A percentile compares a stretch with the other conserved stretches of the same genome.
Evolutionary conservation across 495 filamentous ascomycete genomes (phyloP).

Genomic region (Diplogelasinospora grovesii): DNA sequence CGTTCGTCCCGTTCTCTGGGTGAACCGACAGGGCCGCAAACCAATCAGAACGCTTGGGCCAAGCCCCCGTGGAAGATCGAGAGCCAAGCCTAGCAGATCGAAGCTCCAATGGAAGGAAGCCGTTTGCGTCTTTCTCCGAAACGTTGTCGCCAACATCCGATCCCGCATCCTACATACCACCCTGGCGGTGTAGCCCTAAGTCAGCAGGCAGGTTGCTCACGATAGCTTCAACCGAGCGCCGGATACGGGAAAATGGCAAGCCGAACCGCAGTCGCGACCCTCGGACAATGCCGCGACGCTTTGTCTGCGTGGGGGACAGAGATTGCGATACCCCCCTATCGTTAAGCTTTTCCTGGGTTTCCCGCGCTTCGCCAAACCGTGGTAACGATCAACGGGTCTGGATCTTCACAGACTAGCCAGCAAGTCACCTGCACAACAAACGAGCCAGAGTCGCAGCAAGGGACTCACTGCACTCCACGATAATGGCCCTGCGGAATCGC

Average conservation of each 20-base stretch:
- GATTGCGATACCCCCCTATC: neutral
- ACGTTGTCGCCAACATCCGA: slow-evolving; percentile 8
- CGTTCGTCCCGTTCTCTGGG: slow-evolving; percentile 10
- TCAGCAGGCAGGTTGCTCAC: too few relatives aligned
- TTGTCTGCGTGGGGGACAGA: slow-evolving; percentile 16
- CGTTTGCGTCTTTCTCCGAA: neutral
- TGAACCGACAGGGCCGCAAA: neutral
- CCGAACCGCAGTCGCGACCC: neutral
- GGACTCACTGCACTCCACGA: slow-evolving; percentile 6
- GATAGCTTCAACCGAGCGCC: slow-evolving; percentile 4
- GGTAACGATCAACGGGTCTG: neutral
- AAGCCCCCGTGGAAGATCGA: slow-evolving; percentile 11
- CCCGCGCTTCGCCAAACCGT: slow-evolving; percentile 2
- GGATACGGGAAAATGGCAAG: slow-evolving; percentile 14
- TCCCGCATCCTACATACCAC: slow-evolving; percentile 3
- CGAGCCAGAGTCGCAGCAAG: neutral
- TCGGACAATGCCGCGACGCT: neutral
- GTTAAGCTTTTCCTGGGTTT: neutral
- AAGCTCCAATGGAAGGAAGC: neutral
- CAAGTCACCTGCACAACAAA: neutral
- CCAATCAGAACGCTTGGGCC: slow-evolving; percentile 10
- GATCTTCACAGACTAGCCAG: neutral
- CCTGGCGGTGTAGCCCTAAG: slow-evolving; percentile 8
- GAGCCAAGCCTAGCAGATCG: slow-evolving; percentile 7
- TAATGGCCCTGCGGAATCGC: slow-evolving; percentile 6